phyloP scores from a whole-genome alignment of 2,329 filamentous ascomycete species.

The Aspergillus alliaceus region DNA sequence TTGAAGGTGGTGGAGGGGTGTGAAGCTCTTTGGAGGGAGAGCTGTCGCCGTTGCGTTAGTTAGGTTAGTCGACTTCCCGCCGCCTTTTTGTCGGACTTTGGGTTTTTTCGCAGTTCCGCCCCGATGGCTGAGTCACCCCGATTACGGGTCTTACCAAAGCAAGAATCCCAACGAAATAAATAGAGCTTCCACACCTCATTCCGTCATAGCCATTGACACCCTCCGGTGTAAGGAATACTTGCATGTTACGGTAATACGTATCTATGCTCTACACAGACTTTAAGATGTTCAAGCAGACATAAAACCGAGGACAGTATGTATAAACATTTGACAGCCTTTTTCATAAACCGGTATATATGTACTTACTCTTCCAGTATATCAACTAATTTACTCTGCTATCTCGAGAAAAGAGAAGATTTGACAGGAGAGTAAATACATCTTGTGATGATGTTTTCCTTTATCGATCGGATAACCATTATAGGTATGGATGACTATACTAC shows the following conservation, averaged over 20 bases:
- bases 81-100: conserved; percentile 1
- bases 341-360: too few species aligned
- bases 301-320: too few species aligned
- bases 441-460: too few species aligned
- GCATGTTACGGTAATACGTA: too few species aligned
- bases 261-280: too few species aligned
- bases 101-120: background rate
- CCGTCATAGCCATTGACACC: background rate
- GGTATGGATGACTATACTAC: background rate
- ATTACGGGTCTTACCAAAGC: background rate
- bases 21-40: background rate
- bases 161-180: conserved; percentile 10
- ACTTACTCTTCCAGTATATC: too few species aligned
- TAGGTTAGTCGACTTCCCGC: background rate
- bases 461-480: too few species aligned
- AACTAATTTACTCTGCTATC: background rate
- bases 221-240: too few species aligned
- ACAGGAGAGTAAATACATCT: too few species aligned
- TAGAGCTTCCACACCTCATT: background rate
- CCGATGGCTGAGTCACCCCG: background rate
- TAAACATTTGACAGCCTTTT: too few species aligned
- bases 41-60: background rate
- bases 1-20: conserved; percentile 6
- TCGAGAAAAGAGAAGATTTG: too few species aligned
- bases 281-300: too few species aligned